Conservation (phyloP, 371 early-diverging fungal genomes). For the Mucor irregularis region DNA sequence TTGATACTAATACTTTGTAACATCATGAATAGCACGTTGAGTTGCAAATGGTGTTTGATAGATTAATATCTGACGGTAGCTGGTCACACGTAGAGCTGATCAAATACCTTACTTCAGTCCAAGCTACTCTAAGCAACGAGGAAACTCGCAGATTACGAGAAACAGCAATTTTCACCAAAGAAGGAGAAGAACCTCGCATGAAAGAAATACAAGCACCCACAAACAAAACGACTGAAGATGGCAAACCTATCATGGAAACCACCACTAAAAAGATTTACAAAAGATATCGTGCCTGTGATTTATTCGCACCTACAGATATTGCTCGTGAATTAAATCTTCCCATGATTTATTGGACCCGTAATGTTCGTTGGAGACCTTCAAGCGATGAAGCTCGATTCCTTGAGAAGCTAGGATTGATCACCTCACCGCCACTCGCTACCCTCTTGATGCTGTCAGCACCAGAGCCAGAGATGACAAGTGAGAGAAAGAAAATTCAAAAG, state of each 20-base stretch:
- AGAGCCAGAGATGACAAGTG: slow-evolving; percentile 6
- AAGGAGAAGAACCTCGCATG: slow-evolving; percentile 36
- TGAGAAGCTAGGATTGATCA: slow-evolving; percentile 62
- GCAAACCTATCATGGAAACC: slow-evolving; percentile 23
- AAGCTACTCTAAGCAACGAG: slow-evolving; percentile 56
- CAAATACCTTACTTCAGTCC: slow-evolving; percentile 77
- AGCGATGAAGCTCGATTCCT: slow-evolving; percentile 68
- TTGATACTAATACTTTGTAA: too few species aligned
- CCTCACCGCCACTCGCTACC: slow-evolving; percentile 53
- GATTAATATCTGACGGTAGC: slow-evolving; percentile 75
- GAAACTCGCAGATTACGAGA: slow-evolving; percentile 68
- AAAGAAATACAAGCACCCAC: slow-evolving; percentile 20
- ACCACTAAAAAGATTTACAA: slow-evolving; percentile 23
- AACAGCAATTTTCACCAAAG: slow-evolving; percentile 73
- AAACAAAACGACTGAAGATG: slow-evolving; percentile 10
- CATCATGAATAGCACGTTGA: slow-evolving; percentile 73
- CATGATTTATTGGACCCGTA: slow-evolving; percentile 69
- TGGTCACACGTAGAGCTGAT: slow-evolving; percentile 89
- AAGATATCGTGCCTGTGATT: slow-evolving; percentile 69
- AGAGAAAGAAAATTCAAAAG: slow-evolving; percentile 36
- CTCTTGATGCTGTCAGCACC: slow-evolving; percentile 59
- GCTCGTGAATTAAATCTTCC: slow-evolving; percentile 66
- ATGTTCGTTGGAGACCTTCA: slow-evolving; percentile 48
- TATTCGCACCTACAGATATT: slow-evolving; percentile 72
- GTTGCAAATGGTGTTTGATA: slow-evolving; percentile 82